Percentiles rank a stretch among this genome's conserved stretches.
Evolutionary conservation across 2,329 filamentous ascomycete genomes (phyloP).

Genomic region (Lithohypha guttulata): DNA sequence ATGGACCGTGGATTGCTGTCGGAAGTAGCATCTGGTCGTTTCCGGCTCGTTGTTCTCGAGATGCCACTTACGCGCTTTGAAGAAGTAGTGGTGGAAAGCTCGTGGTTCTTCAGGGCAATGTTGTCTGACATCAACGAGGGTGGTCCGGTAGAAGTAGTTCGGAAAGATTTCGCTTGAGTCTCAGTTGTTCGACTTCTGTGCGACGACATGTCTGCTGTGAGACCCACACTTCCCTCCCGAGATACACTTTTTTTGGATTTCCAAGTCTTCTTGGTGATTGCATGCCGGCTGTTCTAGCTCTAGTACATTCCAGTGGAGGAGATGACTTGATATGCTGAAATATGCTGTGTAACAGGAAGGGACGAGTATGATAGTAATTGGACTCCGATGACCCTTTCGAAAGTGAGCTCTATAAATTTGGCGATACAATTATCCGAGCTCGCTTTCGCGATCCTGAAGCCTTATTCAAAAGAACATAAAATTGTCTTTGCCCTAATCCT

Average conservation of each 20-base stretch:
- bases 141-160: background rate
- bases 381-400: too few species aligned
- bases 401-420: too few species aligned
- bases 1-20: background rate
- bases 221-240: background rate
- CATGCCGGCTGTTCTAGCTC: slow-evolving; percentile 6
- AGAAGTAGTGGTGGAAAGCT: background rate
- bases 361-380: too few species aligned
- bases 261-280: background rate
- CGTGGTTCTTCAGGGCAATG: background rate
- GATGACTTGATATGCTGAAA: background rate
- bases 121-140: background rate
- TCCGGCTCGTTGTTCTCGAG: background rate
- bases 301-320: slow-evolving; percentile 4
- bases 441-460: too few species aligned
- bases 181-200: slow-evolving; percentile 9
- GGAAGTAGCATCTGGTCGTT: background rate
- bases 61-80: background rate
- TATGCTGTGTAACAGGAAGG: slow-evolving; percentile 7
- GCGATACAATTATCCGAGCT: too few species aligned
- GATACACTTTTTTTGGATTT: background rate
- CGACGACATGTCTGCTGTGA: slow-evolving; percentile 5
- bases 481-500: too few species aligned
- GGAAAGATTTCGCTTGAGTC: background rate
- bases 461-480: too few species aligned